A percentile compares a stretch with the other conserved stretches of the same genome.
These are phyloP conservation scores for Xylaria sp. DNA, from an alignment of 495 filamentous ascomycete species.

Conservation along the genomic window DNA sequence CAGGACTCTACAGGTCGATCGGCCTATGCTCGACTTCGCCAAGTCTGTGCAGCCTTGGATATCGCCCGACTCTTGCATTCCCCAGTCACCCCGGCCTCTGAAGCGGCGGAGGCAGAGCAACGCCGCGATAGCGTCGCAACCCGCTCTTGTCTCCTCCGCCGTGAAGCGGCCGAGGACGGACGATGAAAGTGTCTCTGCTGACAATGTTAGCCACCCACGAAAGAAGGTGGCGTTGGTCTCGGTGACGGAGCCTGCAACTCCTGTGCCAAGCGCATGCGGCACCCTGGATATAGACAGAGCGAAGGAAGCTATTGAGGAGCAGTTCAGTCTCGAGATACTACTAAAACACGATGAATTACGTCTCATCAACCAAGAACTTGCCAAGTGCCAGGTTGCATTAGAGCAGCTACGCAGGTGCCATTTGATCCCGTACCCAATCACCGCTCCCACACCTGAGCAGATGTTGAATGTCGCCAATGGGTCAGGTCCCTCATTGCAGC, in stretches of 20 bases:
- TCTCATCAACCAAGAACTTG: conserved; percentile 93
- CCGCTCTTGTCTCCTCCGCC: conserved; percentile 36
- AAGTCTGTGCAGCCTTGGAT: conserved; percentile 43
- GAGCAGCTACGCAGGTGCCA: conserved; percentile 93
- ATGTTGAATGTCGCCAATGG: conserved; percentile 73
- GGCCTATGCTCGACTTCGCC: conserved; percentile 43
- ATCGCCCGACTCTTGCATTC: conserved; percentile 38
- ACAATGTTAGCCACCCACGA: conserved; percentile 45
- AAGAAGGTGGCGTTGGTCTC: conserved; percentile 40
- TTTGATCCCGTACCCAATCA: conserved; percentile 83
- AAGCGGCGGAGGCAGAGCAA: conserved; percentile 43
- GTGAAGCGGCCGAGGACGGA: conserved; percentile 46
- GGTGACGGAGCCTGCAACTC: conserved; percentile 30
- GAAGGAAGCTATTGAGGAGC: conserved; percentile 77
- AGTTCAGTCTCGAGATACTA: conserved; percentile 90
- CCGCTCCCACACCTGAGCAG: conserved; percentile 64
- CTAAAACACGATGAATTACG: conserved; percentile 94
- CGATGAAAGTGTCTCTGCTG: conserved; percentile 32
- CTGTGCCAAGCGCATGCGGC: conserved; percentile 26
- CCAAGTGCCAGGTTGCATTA: conserved; percentile 93
- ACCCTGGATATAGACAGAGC: conserved; percentile 49
- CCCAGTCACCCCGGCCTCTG: conserved; percentile 30
- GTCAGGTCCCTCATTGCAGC: conserved; percentile 67
- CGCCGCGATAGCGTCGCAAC: conserved; percentile 42
- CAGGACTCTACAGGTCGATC: conserved; percentile 46